Percentiles rank a stretch among this genome's conserved stretches.
phyloP scores from a whole-genome alignment of 164 flowering plant genomes.

The Vitis amurensis region DNA sequence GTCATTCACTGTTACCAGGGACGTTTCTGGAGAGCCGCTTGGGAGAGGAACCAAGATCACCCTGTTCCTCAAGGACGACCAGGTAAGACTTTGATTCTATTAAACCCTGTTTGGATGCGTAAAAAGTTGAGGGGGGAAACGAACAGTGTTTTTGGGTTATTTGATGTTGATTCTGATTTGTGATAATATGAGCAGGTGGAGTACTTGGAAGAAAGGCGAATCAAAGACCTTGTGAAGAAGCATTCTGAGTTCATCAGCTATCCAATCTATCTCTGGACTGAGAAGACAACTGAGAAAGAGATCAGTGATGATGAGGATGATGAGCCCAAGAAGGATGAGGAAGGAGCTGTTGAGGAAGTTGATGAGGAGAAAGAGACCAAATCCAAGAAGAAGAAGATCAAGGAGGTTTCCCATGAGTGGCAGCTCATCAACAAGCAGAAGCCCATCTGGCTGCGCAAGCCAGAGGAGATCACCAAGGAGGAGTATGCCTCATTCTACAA shows the following conservation, averaged over 20 bases:
- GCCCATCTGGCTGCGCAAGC: constrained; percentile 76
- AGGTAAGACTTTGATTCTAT: constrained; percentile 24
- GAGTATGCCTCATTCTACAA: constrained; percentile 74
- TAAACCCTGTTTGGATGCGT: too few species aligned
- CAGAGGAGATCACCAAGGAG: constrained; percentile 73
- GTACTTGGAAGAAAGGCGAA: constrained; percentile 65
- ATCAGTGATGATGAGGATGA: constrained; percentile 69
- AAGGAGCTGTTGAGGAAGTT: constrained; percentile 62
- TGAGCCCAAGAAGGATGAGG: constrained; percentile 60
- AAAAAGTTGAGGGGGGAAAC: too few species aligned
- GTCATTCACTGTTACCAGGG: constrained; percentile 69
- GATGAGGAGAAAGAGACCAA: constrained; percentile 58
- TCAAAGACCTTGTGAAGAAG: constrained; percentile 74
- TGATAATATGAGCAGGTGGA: constrained; percentile 38
- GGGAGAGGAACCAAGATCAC: constrained; percentile 72
- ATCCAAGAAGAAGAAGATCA: constrained; percentile 70
- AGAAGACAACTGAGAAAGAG: constrained; percentile 68
- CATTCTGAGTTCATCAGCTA: constrained; percentile 77
- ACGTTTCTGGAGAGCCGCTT: constrained; percentile 51
- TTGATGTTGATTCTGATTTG: neutral
- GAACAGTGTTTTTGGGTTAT: too few species aligned
- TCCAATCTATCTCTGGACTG: constrained; percentile 64
- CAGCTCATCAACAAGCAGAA: constrained; percentile 71
- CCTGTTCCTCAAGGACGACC: constrained; percentile 65
- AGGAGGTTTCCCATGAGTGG: constrained; percentile 80